These are phyloP conservation scores for Rhizophagus sp. DNA, from an alignment of 192 early-diverging fungal species.

Conservation along the genomic window DNA sequence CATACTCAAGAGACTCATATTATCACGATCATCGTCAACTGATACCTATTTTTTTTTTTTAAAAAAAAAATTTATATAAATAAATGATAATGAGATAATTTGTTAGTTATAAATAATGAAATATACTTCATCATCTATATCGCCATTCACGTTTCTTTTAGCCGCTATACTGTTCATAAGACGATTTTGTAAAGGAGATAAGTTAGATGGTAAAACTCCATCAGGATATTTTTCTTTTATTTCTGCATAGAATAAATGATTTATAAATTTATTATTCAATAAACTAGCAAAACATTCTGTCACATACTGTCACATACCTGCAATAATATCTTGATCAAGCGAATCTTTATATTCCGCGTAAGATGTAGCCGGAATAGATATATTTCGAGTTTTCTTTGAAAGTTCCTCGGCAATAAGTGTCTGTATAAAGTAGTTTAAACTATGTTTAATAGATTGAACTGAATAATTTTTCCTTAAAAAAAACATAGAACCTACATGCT, in stretches of 20 bases:
- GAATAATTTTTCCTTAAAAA: not conserved
- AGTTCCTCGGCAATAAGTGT: slow-evolving; percentile 55
- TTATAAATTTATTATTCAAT: not conserved
- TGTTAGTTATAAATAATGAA: not conserved
- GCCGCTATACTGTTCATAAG: slow-evolving; percentile 22
- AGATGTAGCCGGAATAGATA: slow-evolving; percentile 47
- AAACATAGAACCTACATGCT: slow-evolving; percentile 36
- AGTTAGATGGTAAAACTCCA: slow-evolving; percentile 23
- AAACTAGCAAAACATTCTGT: not conserved
- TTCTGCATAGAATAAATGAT: not conserved
- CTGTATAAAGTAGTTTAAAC: not conserved
- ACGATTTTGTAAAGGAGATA: slow-evolving; percentile 15
- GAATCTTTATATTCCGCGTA: slow-evolving; percentile 62
- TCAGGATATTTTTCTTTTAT: slow-evolving; percentile 33
- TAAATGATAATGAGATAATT: not conserved
- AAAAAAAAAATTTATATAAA: slow-evolving; percentile 24
- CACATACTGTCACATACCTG: slow-evolving; percentile 49
- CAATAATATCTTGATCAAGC: slow-evolving; percentile 58
- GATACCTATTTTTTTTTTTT: slow-evolving; percentile 4
- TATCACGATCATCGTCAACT: slow-evolving; percentile 53
- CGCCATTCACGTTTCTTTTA: slow-evolving; percentile 33
- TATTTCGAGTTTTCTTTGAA: slow-evolving; percentile 35
- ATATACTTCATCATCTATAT: slow-evolving; percentile 24
- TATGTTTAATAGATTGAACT: not conserved
- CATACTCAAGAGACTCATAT: slow-evolving; percentile 66